A percentile compares a stretch with the other conserved stretches of the same genome.
phyloP scores from a whole-genome alignment of 177 flowering plant genomes.

The Vitis hybrid region DNA sequence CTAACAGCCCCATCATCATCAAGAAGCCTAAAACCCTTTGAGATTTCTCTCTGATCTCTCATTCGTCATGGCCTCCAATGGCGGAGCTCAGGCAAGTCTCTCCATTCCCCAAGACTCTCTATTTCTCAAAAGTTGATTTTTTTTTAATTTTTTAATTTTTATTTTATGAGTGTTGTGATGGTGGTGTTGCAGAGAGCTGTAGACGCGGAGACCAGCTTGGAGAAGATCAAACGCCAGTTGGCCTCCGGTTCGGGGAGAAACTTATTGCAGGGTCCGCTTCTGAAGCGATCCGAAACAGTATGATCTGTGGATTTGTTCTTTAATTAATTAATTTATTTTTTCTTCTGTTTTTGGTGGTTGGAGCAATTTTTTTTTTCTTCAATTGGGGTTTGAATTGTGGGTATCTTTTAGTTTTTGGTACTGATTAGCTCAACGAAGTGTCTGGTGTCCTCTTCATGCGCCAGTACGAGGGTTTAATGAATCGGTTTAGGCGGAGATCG shows the following conservation, averaged over 20 bases:
- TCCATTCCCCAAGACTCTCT: background rate
- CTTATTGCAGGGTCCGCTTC: conserved; percentile 92
- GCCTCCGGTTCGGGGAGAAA: conserved; percentile 80
- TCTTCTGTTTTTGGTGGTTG: too few relatives aligned
- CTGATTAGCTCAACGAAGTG: too few relatives aligned
- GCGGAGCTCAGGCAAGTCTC: conserved; percentile 28
- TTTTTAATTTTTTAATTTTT: background rate
- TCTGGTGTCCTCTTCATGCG: too few relatives aligned
- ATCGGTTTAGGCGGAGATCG: too few relatives aligned
- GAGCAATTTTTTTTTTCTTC: too few relatives aligned
- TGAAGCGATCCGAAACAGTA: conserved; percentile 97
- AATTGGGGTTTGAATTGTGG: too few relatives aligned
- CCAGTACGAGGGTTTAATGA: too few relatives aligned
- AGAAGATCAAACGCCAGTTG: conserved; percentile 93
- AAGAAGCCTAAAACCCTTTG: too few relatives aligned
- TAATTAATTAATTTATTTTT: too few relatives aligned
- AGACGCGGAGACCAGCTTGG: conserved; percentile 77
- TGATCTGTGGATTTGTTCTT: background rate
- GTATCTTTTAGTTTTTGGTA: too few relatives aligned
- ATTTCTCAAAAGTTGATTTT: conserved; percentile 2
- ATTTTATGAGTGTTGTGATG: background rate
- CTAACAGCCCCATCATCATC: too few relatives aligned
- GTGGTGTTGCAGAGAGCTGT: conserved; percentile 37
- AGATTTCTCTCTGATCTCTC: background rate
- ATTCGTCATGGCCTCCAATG: conserved; percentile 36